phyloP scores from a whole-genome alignment of 108 stramenopile species.

The Licmophora abbreviata region DNA sequence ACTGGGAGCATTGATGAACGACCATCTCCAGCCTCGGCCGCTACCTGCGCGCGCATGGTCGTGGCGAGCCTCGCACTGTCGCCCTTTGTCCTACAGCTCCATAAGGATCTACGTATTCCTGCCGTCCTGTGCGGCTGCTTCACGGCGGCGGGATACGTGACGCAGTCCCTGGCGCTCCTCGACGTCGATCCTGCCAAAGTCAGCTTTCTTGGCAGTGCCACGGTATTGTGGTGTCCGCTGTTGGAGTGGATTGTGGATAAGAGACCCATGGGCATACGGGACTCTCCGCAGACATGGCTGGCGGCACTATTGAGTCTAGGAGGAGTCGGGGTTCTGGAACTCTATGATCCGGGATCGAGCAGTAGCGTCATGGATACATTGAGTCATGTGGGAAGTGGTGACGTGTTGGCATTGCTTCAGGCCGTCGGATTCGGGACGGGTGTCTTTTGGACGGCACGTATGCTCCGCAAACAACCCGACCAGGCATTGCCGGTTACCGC shows the following conservation, averaged over 20 bases:
- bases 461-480: constrained; percentile 41
- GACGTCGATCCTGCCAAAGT: constrained; percentile 45
- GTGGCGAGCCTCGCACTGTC: constrained; percentile 45
- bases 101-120: constrained; percentile 14
- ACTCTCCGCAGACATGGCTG: constrained; percentile 57
- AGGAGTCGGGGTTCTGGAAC: constrained; percentile 57
- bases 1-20: constrained; percentile 57
- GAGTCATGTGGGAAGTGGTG: constrained; percentile 26
- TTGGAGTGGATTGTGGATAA: constrained; percentile 36
- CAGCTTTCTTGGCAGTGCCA: constrained; percentile 46
- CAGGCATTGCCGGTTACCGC: constrained; percentile 60
- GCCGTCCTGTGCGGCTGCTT: constrained; percentile 46
- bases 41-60: constrained; percentile 45
- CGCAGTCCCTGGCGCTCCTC: constrained; percentile 50
- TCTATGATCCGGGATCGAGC: constrained; percentile 12
- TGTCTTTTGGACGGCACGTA: constrained; percentile 44
- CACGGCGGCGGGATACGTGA: constrained; percentile 45
- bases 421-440: constrained; percentile 56
- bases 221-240: constrained; percentile 52
- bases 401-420: constrained; percentile 43
- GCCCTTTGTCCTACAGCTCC: constrained; percentile 45
- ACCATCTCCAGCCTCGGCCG: constrained; percentile 44
- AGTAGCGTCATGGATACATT: not conserved
- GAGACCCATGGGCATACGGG: constrained; percentile 32
- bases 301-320: constrained; percentile 40